Evolutionary conservation across 805 yeast genomes (phyloP), one percentile per base, ranked within the genome.

Genomic region (Isabelozyma rhagii): DNA sequence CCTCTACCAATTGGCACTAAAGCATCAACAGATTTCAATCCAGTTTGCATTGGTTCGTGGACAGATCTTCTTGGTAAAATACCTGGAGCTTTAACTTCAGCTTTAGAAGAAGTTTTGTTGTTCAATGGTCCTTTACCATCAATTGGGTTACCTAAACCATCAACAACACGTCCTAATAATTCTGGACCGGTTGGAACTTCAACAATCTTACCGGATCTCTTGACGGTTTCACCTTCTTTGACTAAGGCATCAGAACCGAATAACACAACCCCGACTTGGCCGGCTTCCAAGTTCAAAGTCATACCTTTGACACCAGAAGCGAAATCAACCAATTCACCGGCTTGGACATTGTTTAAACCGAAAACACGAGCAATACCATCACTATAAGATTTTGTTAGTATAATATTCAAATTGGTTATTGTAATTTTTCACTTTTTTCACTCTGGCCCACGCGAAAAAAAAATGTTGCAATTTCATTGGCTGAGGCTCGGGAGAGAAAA

Each of bases 321-420:
- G 82, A 94, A 96, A 82, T 94, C 99, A 69, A 94, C 97, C 77
- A 94, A 85, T 82, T 94, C 99, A 83, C 94, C 99, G 73, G 99
- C 99, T 84, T 93, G 98, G 79, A 91, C 86, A 85, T 94, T 94
- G 94, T 92, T 94, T 69, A 94, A 83, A 81, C 99, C 99, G 81
- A 89, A 94, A 71, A 94, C 97, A 85, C 98, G 96, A 76, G 99
- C 99, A 74, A 94, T 94, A 94, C 99, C 99, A 80, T 94, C 99
- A 88, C 99, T 84, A 68, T 13, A 58, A 31, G 50, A 2, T 21
- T 46, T 48, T 53, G 73, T 77, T 75, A 76, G 79, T 75, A 75
- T 46, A 38, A 21, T 21, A 21, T 21, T 21, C 25, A 21, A 21
- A 21, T 21, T 2, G 25, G 25, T 21, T 21, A 6, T 34, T 27